Evolutionary conservation across 805 yeast species (phyloP).

Genomic region (Candida glaebosa): DNA sequence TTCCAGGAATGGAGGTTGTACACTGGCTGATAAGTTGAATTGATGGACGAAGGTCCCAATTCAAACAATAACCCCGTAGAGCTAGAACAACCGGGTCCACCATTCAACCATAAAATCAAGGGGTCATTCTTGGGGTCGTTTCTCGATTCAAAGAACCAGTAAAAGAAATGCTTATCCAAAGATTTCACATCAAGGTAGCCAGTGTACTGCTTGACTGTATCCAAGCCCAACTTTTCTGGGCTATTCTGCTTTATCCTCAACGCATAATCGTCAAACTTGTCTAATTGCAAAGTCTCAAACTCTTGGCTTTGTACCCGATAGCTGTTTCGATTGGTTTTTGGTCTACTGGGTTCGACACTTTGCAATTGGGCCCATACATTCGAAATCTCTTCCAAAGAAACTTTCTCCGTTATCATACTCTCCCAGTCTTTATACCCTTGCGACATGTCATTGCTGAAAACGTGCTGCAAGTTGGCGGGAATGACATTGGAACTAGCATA

Average conservation of each 20-base stretch:
- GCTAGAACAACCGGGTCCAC: conserved; percentile 96
- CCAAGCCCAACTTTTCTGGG: conserved; percentile 36
- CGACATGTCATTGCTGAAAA: not conserved
- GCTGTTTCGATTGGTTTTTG: not conserved
- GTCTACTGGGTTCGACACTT: not conserved
- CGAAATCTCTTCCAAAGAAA: not conserved
- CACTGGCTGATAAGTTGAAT: conserved; percentile 62
- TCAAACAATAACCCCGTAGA: conserved; percentile 88
- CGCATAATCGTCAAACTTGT: conserved; percentile 22
- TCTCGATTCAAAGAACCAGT: conserved; percentile 91
- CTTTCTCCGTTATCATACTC: too few species aligned
- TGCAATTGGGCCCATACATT: not conserved
- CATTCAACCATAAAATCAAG: conserved; percentile 85
- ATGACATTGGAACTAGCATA: not conserved
- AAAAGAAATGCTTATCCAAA: conserved; percentile 73
- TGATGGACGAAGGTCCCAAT: conserved; percentile 82
- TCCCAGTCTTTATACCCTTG: not conserved
- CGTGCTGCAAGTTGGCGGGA: not conserved
- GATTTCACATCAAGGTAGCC: conserved; percentile 37
- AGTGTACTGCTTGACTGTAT: conserved; percentile 34
- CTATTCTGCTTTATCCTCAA: conserved; percentile 29
- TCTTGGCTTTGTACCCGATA: not conserved
- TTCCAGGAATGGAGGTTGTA: conserved; percentile 90
- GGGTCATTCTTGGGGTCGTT: conserved; percentile 86
- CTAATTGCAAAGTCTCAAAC: conserved; percentile 17